These are phyloP conservation scores for Pyrenochaeta sp. DNA, from an alignment of 2,329 filamentous ascomycete genomes.

Conservation along the genomic window DNA sequence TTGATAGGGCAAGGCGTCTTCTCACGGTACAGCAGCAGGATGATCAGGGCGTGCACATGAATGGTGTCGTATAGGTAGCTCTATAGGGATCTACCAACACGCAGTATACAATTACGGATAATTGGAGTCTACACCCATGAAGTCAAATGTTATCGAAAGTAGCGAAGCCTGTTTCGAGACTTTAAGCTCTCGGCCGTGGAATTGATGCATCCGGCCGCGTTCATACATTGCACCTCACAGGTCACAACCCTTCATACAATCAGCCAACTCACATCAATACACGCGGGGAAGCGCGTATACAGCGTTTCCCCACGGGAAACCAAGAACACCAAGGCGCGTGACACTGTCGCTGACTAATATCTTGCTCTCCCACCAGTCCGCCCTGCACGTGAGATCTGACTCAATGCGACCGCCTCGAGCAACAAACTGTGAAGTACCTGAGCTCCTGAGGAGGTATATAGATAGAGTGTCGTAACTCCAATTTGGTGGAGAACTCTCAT, in stretches of 20 bases:
- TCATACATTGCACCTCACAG: neutral
- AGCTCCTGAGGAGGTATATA: neutral
- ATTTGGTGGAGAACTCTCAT: neutral
- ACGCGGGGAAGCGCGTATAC: constrained; percentile 8
- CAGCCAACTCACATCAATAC: neutral
- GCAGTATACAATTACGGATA: neutral
- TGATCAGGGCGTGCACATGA: constrained; percentile 35
- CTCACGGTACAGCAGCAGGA: constrained; percentile 49
- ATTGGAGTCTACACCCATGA: too few relatives aligned
- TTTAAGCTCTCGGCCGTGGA: neutral
- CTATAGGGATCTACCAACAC: neutral
- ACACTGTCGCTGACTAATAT: constrained; percentile 9
- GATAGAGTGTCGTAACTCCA: neutral
- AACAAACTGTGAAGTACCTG: neutral
- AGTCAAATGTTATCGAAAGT: too few relatives aligned
- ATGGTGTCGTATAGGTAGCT: constrained; percentile 26
- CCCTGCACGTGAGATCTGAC: neutral
- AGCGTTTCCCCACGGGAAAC: constrained; percentile 8
- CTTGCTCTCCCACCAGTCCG: neutral
- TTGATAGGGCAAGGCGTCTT: constrained; percentile 38
- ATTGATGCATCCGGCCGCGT: neutral
- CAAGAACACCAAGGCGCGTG: constrained; percentile 5
- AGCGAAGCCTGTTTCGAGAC: neutral
- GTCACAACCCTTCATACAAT: neutral
- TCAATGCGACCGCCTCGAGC: neutral